Evolutionary conservation across 2,329 filamentous ascomycete genomes (phyloP).

Genomic region (Penicillium sp.): DNA sequence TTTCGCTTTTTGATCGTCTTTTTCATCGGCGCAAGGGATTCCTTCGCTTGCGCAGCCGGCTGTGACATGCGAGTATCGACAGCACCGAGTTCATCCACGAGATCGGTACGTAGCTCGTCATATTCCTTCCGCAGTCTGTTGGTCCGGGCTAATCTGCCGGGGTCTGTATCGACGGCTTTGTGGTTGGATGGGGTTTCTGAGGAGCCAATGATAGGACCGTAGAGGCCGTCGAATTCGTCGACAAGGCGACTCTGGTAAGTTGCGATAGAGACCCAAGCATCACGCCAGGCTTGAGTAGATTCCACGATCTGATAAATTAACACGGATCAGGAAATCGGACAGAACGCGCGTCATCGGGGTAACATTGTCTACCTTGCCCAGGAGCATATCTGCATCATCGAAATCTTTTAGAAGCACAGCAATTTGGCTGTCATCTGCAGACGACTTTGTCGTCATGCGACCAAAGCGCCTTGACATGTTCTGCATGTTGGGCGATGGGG

Average conservation of each 20-base stretch:
- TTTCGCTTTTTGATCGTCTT: slow-evolving; percentile 84
- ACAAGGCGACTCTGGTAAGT: slow-evolving; percentile 65
- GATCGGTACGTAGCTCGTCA: slow-evolving; percentile 66
- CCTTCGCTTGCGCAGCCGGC: slow-evolving; percentile 67
- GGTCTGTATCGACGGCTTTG: slow-evolving; percentile 60
- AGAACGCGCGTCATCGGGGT: slow-evolving; percentile 7
- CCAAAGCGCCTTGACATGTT: slow-evolving; percentile 70
- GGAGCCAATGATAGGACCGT: slow-evolving; percentile 71
- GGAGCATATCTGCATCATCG: slow-evolving; percentile 72
- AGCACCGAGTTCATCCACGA: slow-evolving; percentile 66
- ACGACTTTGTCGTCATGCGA: slow-evolving; percentile 63
- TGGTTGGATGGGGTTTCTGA: slow-evolving; percentile 57
- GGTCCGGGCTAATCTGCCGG: slow-evolving; percentile 62
- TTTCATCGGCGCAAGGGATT: slow-evolving; percentile 67
- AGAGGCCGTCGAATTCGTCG: slow-evolving; percentile 68
- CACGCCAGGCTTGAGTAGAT: slow-evolving; percentile 71
- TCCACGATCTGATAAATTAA: slow-evolving; percentile 63
- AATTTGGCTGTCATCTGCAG: slow-evolving; percentile 74
- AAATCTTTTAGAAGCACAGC: slow-evolving; percentile 74
- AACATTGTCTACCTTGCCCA: slow-evolving; percentile 60
- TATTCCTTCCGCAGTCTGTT: slow-evolving; percentile 65
- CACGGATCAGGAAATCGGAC: slow-evolving; percentile 6
- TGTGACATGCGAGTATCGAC: slow-evolving; percentile 69
- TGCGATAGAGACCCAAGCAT: slow-evolving; percentile 73
- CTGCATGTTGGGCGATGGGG: slow-evolving; percentile 33